Evolutionary conservation across 306 rosid genomes (phyloP).

Genomic region (Sechiopsis laciniata): DNA sequence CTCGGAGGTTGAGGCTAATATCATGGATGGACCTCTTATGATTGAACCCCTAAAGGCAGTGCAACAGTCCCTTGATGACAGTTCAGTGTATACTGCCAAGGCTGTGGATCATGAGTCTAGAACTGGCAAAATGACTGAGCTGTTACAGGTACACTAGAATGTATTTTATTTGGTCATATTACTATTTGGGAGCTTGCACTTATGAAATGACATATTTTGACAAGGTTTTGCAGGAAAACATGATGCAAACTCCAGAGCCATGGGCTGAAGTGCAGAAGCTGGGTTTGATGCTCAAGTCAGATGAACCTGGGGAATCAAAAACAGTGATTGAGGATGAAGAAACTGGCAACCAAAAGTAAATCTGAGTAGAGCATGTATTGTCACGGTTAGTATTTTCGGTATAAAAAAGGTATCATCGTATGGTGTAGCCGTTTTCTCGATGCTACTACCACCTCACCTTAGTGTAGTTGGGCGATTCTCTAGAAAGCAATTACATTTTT

Average conservation of each 20-base stretch:
- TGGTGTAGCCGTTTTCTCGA: constrained; percentile 17
- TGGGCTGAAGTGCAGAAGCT: constrained; percentile 30
- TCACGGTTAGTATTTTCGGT: not conserved
- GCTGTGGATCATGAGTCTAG: constrained; percentile 31
- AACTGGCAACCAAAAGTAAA: constrained; percentile 2
- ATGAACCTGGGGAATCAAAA: constrained; percentile 29
- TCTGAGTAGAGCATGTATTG: constrained; percentile 16
- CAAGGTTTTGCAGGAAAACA: constrained; percentile 59
- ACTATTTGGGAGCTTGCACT: constrained; percentile 8
- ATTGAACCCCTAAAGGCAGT: constrained; percentile 58
- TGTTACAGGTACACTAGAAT: constrained; percentile 58
- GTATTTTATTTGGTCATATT: not conserved
- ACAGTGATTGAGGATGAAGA: constrained; percentile 32
- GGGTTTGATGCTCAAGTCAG: constrained; percentile 32
- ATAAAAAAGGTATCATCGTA: not conserved
- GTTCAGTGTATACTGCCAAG: constrained; percentile 28
- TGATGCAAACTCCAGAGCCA: constrained; percentile 35
- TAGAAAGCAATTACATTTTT: not conserved
- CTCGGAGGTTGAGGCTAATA: constrained; percentile 33
- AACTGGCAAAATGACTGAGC: constrained; percentile 56
- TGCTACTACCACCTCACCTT: constrained; percentile 5
- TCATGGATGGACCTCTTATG: constrained; percentile 39
- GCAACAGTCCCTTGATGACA: constrained; percentile 31
- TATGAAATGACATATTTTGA: constrained; percentile 22
- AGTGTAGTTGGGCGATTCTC: constrained; percentile 10